Percentiles rank a stretch among this genome's conserved stretches.
These are phyloP conservation scores for Spathaspora sp. DNA, from an alignment of 1,139 yeast species.

Conservation along the genomic window DNA sequence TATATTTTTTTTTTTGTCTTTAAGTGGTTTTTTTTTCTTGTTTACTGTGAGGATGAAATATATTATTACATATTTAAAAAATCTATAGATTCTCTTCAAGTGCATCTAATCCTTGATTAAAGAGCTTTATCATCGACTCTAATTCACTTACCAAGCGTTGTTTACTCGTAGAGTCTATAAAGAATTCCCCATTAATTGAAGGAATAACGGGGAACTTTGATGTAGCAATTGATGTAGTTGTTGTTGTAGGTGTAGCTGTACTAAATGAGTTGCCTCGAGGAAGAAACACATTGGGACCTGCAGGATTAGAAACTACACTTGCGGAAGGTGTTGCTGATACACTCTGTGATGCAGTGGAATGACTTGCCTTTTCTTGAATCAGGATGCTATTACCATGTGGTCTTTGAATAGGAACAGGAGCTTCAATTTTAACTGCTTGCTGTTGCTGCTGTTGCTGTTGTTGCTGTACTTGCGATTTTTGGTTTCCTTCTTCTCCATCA, in stretches of 20 bases:
- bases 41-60: not conserved
- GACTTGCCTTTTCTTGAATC: slow-evolving; percentile 14
- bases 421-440: not conserved
- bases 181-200: slow-evolving; percentile 36
- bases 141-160: slow-evolving; percentile 36
- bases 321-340: slow-evolving; percentile 11
- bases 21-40: no score
- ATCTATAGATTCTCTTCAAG: slow-evolving; percentile 31
- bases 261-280: slow-evolving; percentile 18
- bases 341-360: slow-evolving; percentile 7
- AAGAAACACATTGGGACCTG: slow-evolving; percentile 14
- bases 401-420: slow-evolving; percentile 2
- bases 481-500: slow-evolving; percentile 14
- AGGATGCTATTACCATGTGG: slow-evolving; percentile 14
- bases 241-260: slow-evolving; percentile 13
- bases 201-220: slow-evolving; percentile 40
- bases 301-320: slow-evolving; percentile 8
- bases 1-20: not conserved
- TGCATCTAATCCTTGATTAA: slow-evolving; percentile 43
- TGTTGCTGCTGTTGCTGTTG: slow-evolving; percentile 3
- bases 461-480: slow-evolving; percentile 2
- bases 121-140: slow-evolving; percentile 39
- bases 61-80: not conserved
- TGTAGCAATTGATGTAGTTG: not conserved
- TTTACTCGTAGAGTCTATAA: slow-evolving; percentile 36